phyloP scores from a whole-genome alignment of 495 filamentous ascomycete species.

The Trichoderma virens region DNA sequence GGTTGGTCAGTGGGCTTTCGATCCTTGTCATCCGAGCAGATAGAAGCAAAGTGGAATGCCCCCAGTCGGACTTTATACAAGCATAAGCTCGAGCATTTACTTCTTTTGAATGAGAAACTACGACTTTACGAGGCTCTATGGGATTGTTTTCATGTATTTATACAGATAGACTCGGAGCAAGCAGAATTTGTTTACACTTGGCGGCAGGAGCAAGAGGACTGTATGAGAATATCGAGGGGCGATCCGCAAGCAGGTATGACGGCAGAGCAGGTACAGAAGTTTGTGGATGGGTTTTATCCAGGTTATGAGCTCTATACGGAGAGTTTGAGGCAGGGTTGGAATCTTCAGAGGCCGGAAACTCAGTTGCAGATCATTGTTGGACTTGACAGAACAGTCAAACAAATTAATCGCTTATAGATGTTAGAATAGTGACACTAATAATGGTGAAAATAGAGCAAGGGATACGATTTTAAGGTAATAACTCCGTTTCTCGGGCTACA shows the following conservation, averaged over 20 bases:
- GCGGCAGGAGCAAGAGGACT: slow-evolving; percentile 74
- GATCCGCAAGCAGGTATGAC: slow-evolving; percentile 59
- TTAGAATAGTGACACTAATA: too few relatives aligned
- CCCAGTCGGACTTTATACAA: slow-evolving; percentile 45
- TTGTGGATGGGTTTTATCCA: slow-evolving; percentile 52
- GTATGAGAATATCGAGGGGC: slow-evolving; percentile 49
- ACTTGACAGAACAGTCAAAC: slow-evolving; percentile 53
- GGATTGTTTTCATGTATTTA: slow-evolving; percentile 67
- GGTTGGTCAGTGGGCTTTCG: slow-evolving; percentile 92
- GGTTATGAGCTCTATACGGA: slow-evolving; percentile 69
- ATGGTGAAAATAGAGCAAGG: too few relatives aligned
- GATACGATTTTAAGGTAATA: too few relatives aligned
- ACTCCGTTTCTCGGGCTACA: too few relatives aligned
- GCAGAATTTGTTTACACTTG: slow-evolving; percentile 76
- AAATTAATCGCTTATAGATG: slow-evolving; percentile 20
- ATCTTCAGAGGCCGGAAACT: slow-evolving; percentile 45
- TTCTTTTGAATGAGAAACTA: slow-evolving; percentile 65
- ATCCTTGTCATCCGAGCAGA: slow-evolving; percentile 43
- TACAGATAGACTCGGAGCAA: slow-evolving; percentile 82
- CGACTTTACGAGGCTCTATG: slow-evolving; percentile 65
- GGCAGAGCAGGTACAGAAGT: slow-evolving; percentile 39
- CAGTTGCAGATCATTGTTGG: slow-evolving; percentile 72
- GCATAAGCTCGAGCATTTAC: slow-evolving; percentile 58
- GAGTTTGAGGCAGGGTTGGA: slow-evolving; percentile 51
- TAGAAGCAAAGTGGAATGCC: slow-evolving; percentile 48